Conservation (phyloP, 352 stramenopile species). For the Phytopythium sindhum region DNA sequence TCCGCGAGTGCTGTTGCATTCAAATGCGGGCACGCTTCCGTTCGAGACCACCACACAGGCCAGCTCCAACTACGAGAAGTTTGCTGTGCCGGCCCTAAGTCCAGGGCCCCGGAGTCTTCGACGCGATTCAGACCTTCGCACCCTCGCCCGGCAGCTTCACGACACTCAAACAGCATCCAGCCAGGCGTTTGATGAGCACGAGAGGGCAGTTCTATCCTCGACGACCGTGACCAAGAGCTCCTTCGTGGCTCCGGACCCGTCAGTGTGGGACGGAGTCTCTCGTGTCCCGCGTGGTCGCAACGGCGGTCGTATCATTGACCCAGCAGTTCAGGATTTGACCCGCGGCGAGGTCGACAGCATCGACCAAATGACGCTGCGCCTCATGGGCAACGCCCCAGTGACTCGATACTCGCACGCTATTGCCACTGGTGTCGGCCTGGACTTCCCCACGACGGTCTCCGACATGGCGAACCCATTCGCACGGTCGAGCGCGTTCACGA, state of each 20-base stretch:
- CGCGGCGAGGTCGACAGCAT: slow-evolving; percentile 68
- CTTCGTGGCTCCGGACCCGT: slow-evolving; percentile 32
- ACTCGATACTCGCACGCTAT: slow-evolving; percentile 74
- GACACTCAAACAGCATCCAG: slow-evolving; percentile 28
- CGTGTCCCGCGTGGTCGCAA: slow-evolving; percentile 57
- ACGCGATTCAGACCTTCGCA: slow-evolving; percentile 38
- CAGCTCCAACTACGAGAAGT: slow-evolving; percentile 44
- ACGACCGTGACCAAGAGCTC: slow-evolving; percentile 33
- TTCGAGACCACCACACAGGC: slow-evolving; percentile 66
- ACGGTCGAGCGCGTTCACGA: slow-evolving; percentile 68
- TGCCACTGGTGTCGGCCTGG: slow-evolving; percentile 45
- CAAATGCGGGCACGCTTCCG: slow-evolving; percentile 13
- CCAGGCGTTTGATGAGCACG: slow-evolving; percentile 20
- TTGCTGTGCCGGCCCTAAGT: slow-evolving; percentile 20
- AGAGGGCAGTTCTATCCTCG: slow-evolving; percentile 14
- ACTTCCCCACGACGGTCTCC: slow-evolving; percentile 48
- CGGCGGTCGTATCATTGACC: slow-evolving; percentile 44
- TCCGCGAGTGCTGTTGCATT: slow-evolving; percentile 48
- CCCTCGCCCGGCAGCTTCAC: slow-evolving; percentile 36
- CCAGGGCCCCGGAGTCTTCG: slow-evolving; percentile 39
- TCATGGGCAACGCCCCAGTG: slow-evolving; percentile 36
- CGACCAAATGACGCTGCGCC: slow-evolving; percentile 63
- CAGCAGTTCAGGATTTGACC: slow-evolving; percentile 52
- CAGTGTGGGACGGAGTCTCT: slow-evolving; percentile 21
- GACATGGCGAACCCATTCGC: slow-evolving; percentile 61